Conservation (phyloP, 2,329 filamentous ascomycete genomes). For the Eurotiales sp. region DNA sequence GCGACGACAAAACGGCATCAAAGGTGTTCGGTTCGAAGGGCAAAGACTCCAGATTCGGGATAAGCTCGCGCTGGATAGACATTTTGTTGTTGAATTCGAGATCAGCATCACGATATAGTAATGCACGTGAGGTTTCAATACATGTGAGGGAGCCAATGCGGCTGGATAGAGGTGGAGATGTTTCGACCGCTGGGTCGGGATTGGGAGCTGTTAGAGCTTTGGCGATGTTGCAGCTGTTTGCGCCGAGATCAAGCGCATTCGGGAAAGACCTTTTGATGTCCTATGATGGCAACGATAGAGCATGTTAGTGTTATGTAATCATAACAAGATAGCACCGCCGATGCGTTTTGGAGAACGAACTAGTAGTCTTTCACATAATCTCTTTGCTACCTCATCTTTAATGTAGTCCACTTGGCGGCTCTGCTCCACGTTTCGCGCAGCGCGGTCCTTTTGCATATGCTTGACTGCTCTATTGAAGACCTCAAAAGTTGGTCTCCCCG, state of each 20-base stretch:
- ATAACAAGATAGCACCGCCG: too few species aligned
- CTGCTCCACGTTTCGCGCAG: constrained; percentile 64
- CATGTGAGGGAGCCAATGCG: constrained; percentile 73
- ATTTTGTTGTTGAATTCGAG: constrained; percentile 67
- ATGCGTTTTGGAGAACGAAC: constrained; percentile 47
- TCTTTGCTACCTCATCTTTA: constrained; percentile 82
- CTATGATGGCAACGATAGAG: too few species aligned
- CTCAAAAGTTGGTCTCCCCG: constrained; percentile 73
- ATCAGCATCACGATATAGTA: constrained; percentile 74
- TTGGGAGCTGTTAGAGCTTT: constrained; percentile 69
- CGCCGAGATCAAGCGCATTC: constrained; percentile 83
- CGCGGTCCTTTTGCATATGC: constrained; percentile 86
- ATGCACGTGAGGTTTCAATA: constrained; percentile 71
- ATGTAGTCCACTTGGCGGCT: constrained; percentile 87
- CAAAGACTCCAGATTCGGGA: constrained; percentile 64
- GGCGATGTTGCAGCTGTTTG: constrained; percentile 93
- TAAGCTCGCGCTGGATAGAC: constrained; percentile 67
- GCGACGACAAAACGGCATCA: constrained; percentile 82
- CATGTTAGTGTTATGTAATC: too few species aligned
- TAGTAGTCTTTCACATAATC: constrained; percentile 80
- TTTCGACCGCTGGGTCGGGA: constrained; percentile 50
- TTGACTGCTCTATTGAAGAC: constrained; percentile 89
- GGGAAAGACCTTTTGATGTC: constrained; percentile 90
- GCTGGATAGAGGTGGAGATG: constrained; percentile 56
- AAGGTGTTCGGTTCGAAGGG: constrained; percentile 75